Evolutionary conservation across 176 grass and related monocot genomes (phyloP), one percentile per base, ranked within the genome.

Genomic region (Lolium multiflorum): DNA sequence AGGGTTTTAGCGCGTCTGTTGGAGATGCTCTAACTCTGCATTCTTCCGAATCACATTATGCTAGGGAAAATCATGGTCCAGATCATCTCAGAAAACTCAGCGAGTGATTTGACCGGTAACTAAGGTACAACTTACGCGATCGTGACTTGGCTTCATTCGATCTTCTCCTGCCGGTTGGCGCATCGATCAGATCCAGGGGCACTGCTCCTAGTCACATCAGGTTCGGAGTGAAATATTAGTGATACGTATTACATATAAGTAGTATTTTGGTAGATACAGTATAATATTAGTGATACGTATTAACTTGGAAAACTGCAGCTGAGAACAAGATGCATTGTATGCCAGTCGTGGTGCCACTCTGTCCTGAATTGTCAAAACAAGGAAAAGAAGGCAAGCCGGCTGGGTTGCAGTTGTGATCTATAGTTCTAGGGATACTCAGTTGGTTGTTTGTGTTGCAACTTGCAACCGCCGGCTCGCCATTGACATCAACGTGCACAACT

Each of bases 191-290:
- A 67, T 67, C 10, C 11, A 71, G 2, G 71, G 3, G 35, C 66
- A 46, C 67, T 83, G 55, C 59, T 18, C 48, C 67, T 47, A n/a
- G 67, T 83, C 52, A 38, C 21, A 7, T 81, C 78, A 51, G 60
- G 15, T 14, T 5, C 3, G 9, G 24, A 35, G 4, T 2, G 20
- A 54, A 16, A 38, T 17, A 38, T 16, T 43, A 5, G 12, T 9
- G 11, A 22, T 58, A 35, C 6, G 31, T 35, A 3, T 35, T 35
- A 35, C 31, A 35, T 35, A 35, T 31, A 31, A 31, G 28, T 31
- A 31, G 28, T 31, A 31, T 31, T 31, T 31, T 31, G 28, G 28
- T 31, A 31, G 28, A 31, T 31, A 31, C 28, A 31, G 28, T 31
- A 31, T 35, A 16, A 38, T 17, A 38, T 16, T 43, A 5, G 12